Evolutionary conservation across 2,329 filamentous ascomycete genomes (phyloP), one percentile per base, ranked within the genome.

Genomic region (Saccharata proteae): DNA sequence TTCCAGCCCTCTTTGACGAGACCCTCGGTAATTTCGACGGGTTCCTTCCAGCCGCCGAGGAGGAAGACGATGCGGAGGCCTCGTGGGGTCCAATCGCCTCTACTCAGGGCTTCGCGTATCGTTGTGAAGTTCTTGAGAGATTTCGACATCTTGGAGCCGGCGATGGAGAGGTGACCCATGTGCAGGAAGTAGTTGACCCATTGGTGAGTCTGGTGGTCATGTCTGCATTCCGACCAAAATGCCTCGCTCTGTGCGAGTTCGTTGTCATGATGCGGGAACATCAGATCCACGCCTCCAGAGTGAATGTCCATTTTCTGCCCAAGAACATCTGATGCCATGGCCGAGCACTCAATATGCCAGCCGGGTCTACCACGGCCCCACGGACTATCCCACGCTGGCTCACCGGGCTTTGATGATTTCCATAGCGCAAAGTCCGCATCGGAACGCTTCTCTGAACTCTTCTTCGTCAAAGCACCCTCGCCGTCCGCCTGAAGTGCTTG

Each of bases 121-220:
- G 88, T 93, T 23, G 84, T 84, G 55, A 94, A 94, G 55, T 94
- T 96, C 63, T 96, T 94, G 35, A 96, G 59, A 11, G 77, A 84
- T 57, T 96, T 96, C 35, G 80, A 88, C 88, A 96, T 96, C 55
- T 96, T 96, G 14, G 77, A 83, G 0, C 88, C 86, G 16, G 79
- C 74, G 35, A 96, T 94, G 5, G 77, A 80, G 28, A 94, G 59
- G 52, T 96, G 88, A 0, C 88, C 88, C 79, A 92, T 94, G 51
- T 94, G 88, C 11, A 94, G 52, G 59, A 94, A 96, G 59, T 94
- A 93, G 51, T 90, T 93, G 30, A 93, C 81, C 88, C 88, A 93
- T 37, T 82, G 82, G 25, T 63, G 56, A 3, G 25, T 27, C 18
- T 42, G 42, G 9, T 52, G 44, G 32, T 63, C 59, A 25, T 59